Conservation (phyloP, 1,139 yeast genomes). For the Protomyces gravidus region DNA sequence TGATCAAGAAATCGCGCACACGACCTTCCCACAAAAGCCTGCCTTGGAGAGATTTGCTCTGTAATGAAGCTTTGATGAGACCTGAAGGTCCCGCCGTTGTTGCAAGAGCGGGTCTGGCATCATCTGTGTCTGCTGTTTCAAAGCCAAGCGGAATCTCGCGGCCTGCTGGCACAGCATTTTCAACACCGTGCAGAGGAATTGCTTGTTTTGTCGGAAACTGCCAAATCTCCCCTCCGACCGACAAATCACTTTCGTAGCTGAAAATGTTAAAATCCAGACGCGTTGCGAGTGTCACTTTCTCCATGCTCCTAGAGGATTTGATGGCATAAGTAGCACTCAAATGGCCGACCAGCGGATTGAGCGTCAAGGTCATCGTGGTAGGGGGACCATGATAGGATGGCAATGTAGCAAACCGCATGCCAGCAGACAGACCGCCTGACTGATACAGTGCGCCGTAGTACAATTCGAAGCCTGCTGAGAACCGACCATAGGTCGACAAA, state of each 20-base stretch:
- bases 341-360: slow-evolving; percentile 89
- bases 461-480: slow-evolving; percentile 76
- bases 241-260: slow-evolving; percentile 81
- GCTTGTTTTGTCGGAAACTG: slow-evolving; percentile 37
- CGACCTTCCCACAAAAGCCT: slow-evolving; percentile 80
- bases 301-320: slow-evolving; percentile 44
- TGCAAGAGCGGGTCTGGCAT: slow-evolving; percentile 40
- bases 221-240: slow-evolving; percentile 84
- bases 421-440: slow-evolving; percentile 58
- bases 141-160: slow-evolving; percentile 2
- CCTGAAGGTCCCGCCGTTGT: slow-evolving; percentile 39
- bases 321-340: slow-evolving; percentile 84
- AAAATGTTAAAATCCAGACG: slow-evolving; percentile 85
- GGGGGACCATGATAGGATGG: slow-evolving; percentile 88
- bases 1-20: slow-evolving; percentile 69
- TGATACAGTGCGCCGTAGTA: slow-evolving; percentile 84
- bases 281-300: slow-evolving; percentile 43
- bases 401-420: slow-evolving; percentile 77
- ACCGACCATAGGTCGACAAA: slow-evolving; percentile 45
- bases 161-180: neutral
- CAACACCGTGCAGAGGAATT: neutral
- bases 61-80: slow-evolving; percentile 71
- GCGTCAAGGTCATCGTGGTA: slow-evolving; percentile 75
- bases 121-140: slow-evolving; percentile 7
- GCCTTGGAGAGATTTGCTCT: slow-evolving; percentile 59